phyloP scores from a whole-genome alignment of 2,329 filamentous ascomycete species.

The Graphilbum sp. region DNA sequence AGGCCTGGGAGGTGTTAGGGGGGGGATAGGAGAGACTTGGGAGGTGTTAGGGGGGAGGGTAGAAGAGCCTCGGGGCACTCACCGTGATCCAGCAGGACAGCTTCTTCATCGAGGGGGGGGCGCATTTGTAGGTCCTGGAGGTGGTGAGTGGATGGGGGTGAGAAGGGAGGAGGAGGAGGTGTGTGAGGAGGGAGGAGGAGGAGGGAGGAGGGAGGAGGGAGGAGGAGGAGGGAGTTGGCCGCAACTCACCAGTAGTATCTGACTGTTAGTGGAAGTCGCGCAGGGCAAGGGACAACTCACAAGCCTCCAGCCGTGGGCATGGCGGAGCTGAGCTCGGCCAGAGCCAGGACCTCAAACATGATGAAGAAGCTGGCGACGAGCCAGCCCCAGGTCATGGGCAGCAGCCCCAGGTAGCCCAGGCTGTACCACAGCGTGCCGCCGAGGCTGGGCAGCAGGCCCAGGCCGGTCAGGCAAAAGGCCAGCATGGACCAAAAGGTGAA shows the following conservation, averaged over 20 bases:
- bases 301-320: constrained; percentile 4
- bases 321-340: constrained; percentile 2
- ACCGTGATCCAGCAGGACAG: constrained; percentile 4
- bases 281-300: no score
- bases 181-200: no score
- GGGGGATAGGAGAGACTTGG: no score
- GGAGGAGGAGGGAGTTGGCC: no score
- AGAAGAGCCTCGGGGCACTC: background rate
- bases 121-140: constrained; percentile 3
- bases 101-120: background rate
- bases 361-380: constrained; percentile 2
- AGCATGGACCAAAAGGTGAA: constrained; percentile 2
- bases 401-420: constrained; percentile 3
- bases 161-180: no score
- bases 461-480: constrained; percentile 2
- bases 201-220: no score
- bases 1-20: background rate
- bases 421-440: constrained; percentile 5
- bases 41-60: no score
- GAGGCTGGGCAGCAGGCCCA: constrained; percentile 1
- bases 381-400: constrained; percentile 6
- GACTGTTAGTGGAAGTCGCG: no score
- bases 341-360: constrained; percentile 1
- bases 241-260: no score
- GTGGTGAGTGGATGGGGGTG: no score